Conservation (phyloP, 2,329 filamentous ascomycete species). For the Botrytis aclada region DNA sequence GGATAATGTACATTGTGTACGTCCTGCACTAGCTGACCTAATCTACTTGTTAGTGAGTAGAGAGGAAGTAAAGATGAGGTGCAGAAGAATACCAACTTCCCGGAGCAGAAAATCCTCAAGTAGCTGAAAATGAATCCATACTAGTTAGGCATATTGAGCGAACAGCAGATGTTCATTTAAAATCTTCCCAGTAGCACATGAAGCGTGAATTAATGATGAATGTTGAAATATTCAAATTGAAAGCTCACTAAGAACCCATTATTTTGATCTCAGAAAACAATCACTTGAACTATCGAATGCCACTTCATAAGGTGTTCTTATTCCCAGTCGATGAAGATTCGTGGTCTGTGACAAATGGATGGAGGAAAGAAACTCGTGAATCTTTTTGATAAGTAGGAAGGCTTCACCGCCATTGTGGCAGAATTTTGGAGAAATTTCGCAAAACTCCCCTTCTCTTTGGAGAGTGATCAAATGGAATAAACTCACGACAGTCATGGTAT, state of each 20-base stretch:
- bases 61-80: not conserved
- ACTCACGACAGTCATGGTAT: not conserved
- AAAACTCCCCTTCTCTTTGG: not conserved
- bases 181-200: not conserved
- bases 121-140: not conserved
- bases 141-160: not conserved
- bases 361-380: not conserved
- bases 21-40: not conserved
- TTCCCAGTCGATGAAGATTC: not conserved
- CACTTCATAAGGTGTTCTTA: not conserved
- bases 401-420: not conserved
- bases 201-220: not conserved
- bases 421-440: not conserved
- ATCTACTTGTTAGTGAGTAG: not conserved
- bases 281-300: not conserved
- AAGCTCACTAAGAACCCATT: not conserved
- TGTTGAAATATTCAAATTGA: not conserved
- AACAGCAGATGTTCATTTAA: not conserved
- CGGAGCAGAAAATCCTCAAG: fast-evolving
- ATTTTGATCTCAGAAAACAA: not conserved
- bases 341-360: not conserved
- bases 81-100: not conserved
- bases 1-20: not conserved
- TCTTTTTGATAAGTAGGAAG: not conserved
- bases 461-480: not conserved